phyloP scores from a whole-genome alignment of 306 rosid species.

The Rosa persica region DNA sequence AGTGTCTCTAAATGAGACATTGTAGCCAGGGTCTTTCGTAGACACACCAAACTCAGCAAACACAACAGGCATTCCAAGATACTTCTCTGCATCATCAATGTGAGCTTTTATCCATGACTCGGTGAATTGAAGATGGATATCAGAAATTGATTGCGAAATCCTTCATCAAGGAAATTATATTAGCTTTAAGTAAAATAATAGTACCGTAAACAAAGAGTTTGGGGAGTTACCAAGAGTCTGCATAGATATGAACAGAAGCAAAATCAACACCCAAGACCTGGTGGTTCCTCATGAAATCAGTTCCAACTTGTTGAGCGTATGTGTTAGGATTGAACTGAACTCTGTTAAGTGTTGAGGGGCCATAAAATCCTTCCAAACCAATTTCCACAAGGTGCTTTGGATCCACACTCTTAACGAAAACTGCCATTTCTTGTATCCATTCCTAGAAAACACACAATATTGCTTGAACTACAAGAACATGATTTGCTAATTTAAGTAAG shows the following conservation, averaged over 20 bases:
- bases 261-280: constrained; percentile 89
- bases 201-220: background rate
- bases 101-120: constrained; percentile 93
- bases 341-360: constrained; percentile 80
- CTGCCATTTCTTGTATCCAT: constrained; percentile 95
- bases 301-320: constrained; percentile 88
- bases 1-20: constrained; percentile 60
- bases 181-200: background rate
- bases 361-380: constrained; percentile 93
- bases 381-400: constrained; percentile 86
- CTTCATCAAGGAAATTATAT: constrained; percentile 31
- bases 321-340: constrained; percentile 81
- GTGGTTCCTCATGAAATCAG: constrained; percentile 91
- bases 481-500: background rate
- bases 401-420: constrained; percentile 79
- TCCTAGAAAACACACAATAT: constrained; percentile 40
- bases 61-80: constrained; percentile 82
- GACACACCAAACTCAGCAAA: constrained; percentile 90
- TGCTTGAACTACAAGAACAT: background rate
- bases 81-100: constrained; percentile 84
- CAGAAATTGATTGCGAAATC: constrained; percentile 68
- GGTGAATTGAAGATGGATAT: constrained; percentile 65
- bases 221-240: constrained; percentile 74
- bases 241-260: constrained; percentile 88
- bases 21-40: constrained; percentile 74